These are phyloP conservation scores for Phellinidium pouzarii DNA, from an alignment of 1,284 basidiomycete genomes.

Conservation along the genomic window DNA sequence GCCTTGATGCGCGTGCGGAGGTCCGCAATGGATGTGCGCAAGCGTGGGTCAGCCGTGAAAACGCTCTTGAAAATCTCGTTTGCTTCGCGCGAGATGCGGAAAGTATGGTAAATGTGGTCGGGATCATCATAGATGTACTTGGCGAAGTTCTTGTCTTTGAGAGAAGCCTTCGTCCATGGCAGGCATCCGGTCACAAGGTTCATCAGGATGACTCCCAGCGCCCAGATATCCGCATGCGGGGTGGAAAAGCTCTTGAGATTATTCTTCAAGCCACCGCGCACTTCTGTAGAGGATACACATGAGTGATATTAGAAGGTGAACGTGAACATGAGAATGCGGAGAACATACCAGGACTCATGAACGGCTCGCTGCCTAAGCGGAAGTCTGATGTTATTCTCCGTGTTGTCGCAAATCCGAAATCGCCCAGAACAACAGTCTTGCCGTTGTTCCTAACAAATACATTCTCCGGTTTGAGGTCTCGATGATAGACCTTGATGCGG, in stretches of 20 bases:
- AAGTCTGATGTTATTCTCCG: conserved; percentile 87
- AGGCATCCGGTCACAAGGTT: conserved; percentile 95
- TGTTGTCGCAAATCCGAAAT: conserved; percentile 95
- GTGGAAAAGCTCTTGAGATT: conserved; percentile 75
- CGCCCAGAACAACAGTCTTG: conserved; percentile 77
- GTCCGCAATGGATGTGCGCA: conserved; percentile 63
- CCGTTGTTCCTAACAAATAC: conserved; percentile 84
- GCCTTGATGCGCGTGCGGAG: conserved; percentile 63
- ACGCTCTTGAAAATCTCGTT: conserved; percentile 63
- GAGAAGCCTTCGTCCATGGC: conserved; percentile 95
- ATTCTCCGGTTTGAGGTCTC: conserved; percentile 98
- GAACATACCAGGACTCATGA: conserved; percentile 86
- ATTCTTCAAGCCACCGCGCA: conserved; percentile 80
- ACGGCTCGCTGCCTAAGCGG: conserved; percentile 93
- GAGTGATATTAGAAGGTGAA: conserved; percentile 15
- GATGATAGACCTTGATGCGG: conserved; percentile 87
- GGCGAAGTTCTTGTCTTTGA: conserved; percentile 68
- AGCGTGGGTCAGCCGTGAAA: conserved; percentile 67
- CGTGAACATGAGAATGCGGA: conserved; percentile 14
- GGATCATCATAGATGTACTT: conserved; percentile 61
- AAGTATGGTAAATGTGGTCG: conserved; percentile 63
- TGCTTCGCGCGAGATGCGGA: conserved; percentile 66
- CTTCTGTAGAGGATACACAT: conserved; percentile 49
- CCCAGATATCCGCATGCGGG: conserved; percentile 93
- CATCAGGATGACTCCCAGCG: conserved; percentile 91